Conservation (phyloP, 768 basidiomycete species). For the Paxillus ammoniavirescens region DNA sequence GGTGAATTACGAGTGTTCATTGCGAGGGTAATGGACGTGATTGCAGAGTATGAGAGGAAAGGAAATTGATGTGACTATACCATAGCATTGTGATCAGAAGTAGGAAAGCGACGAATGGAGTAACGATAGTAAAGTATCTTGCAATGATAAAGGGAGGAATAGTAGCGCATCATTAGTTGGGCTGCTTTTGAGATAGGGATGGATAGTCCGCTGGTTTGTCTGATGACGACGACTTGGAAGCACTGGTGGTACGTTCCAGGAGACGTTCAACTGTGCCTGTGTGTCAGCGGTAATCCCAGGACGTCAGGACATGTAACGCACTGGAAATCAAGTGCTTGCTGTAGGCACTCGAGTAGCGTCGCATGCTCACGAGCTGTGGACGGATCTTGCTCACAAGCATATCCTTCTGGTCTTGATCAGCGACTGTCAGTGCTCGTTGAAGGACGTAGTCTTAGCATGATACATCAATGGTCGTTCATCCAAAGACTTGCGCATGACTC, state of each 20-base stretch:
- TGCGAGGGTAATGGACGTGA: constrained; percentile 32
- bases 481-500: constrained; percentile 33
- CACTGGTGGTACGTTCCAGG: constrained; percentile 48
- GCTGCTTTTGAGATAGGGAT: constrained; percentile 23
- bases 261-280: constrained; percentile 61
- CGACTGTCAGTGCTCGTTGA: constrained; percentile 70
- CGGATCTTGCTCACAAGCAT: constrained; percentile 58
- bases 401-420: constrained; percentile 72
- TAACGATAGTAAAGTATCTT: constrained; percentile 8
- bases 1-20: constrained; percentile 38
- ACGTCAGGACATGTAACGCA: constrained; percentile 36
- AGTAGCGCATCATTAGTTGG: constrained; percentile 15
- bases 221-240: constrained; percentile 16
- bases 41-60: constrained; percentile 27
- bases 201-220: constrained; percentile 33
- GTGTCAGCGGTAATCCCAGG: constrained; percentile 8
- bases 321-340: constrained; percentile 82
- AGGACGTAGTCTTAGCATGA: constrained; percentile 71
- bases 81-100: constrained; percentile 36
- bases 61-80: constrained; percentile 32
- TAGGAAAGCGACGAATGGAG: constrained; percentile 12
- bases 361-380: constrained; percentile 68
- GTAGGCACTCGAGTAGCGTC: constrained; percentile 67
- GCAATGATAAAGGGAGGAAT: constrained; percentile 7
- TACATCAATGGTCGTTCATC: constrained; percentile 6